Conservation (phyloP, 495 filamentous ascomycete species). For the Rhizodiscina lignyota region DNA sequence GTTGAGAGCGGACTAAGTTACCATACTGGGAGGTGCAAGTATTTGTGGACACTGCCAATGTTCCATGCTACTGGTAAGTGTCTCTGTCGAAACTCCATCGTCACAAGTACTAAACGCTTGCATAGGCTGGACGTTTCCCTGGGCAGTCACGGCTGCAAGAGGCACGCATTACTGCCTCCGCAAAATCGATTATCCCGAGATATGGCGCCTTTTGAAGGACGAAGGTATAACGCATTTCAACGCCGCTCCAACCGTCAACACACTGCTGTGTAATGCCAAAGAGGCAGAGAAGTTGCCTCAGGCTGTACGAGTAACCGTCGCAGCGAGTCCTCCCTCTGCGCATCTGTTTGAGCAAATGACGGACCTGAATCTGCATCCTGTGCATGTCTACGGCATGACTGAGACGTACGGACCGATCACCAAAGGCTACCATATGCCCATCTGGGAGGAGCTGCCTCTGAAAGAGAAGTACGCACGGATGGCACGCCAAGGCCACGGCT, state of each 20-base stretch:
- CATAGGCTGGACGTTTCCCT: slow-evolving; percentile 32
- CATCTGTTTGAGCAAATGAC: slow-evolving; percentile 90
- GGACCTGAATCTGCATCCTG: slow-evolving; percentile 68
- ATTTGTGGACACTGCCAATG: slow-evolving; percentile 90
- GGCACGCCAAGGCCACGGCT: slow-evolving; percentile 90
- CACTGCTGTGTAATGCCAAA: slow-evolving; percentile 60
- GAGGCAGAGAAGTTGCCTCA: slow-evolving; percentile 51
- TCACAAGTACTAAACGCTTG: no score
- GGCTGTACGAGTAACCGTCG: slow-evolving; percentile 78
- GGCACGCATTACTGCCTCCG: slow-evolving; percentile 90
- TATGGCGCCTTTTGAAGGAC: slow-evolving; percentile 73
- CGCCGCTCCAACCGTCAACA: slow-evolving; percentile 93
- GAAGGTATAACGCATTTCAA: slow-evolving; percentile 88
- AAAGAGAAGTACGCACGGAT: slow-evolving; percentile 69
- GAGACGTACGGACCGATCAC: slow-evolving; percentile 96
- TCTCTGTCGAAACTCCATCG: no score
- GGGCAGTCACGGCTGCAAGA: slow-evolving; percentile 79
- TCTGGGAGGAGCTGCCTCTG: slow-evolving; percentile 53
- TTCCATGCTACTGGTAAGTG: slow-evolving; percentile 73
- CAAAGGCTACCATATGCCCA: slow-evolving; percentile 72
- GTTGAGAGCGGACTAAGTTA: slow-evolving; percentile 76
- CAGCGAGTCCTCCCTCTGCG: slow-evolving; percentile 74
- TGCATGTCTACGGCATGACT: slow-evolving; percentile 90
- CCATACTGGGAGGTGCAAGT: slow-evolving; percentile 48
- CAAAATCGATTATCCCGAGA: slow-evolving; percentile 85